Evolutionary conservation across 768 basidiomycete species (phyloP), one percentile per base, ranked within the genome.

Genomic region (Boletus fagicola): DNA sequence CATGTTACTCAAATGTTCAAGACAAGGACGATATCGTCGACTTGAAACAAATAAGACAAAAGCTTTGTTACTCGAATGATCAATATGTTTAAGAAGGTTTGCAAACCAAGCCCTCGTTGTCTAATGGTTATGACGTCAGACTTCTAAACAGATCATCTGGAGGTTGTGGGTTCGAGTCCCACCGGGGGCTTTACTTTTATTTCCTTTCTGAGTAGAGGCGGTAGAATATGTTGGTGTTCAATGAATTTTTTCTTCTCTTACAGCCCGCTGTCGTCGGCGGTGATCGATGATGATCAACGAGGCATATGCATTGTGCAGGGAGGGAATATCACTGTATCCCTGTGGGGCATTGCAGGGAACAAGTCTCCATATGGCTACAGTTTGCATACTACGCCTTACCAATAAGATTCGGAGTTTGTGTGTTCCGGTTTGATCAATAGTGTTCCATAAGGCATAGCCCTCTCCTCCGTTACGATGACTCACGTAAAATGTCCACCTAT

Each of bases 81-180:
- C 46, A 51, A 50, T n/a, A 42, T 7, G n/a, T 52, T 43, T 24
- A 46, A n/a, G 31, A 7, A 5, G 1, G 2, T 0, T 2, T 7
- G 10, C 12, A 0, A 38, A n/a, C 5, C 30, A 67, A 61, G 87
- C 86, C 86, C 87, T 80, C 80, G 83, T 88, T 86, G 87, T 88
- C 86, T 88, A 88, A 88, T 88, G 87, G 87, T 78, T 86, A 88
- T 88, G 87, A 88, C 87, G 87, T 88, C 87, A 88, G 87, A 88
- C 87, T 88, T 88, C 87, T 88, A 86, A 56, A 82, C 79, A 83
- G 86, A 85, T 81, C 80, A 60, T 88, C 86, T 88, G 86, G 84
- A 87, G 87, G 86, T 82, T 88, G 85, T 83, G 86, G 80, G 87
- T 88, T 88, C 87, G 87, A 88, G 79, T 87, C 87, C 81, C 85